phyloP scores from a whole-genome alignment of 2,329 filamentous ascomycete genomes.

The Boeremia exigua region DNA sequence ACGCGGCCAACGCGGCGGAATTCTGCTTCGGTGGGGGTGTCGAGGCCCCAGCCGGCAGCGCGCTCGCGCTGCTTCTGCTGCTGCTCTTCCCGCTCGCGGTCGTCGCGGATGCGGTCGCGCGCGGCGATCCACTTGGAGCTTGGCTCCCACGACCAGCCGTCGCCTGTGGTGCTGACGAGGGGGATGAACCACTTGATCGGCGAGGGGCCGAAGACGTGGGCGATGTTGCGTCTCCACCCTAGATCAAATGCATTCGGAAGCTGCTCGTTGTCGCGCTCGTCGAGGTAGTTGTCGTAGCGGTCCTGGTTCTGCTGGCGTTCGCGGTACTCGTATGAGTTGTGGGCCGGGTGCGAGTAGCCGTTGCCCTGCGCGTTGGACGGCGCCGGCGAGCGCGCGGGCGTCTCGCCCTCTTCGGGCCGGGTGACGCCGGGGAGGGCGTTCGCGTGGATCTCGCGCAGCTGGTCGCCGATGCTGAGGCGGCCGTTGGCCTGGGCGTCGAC shows the following conservation, averaged over 20 bases:
- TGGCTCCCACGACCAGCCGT: slow-evolving; percentile 94
- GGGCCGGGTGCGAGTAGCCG: slow-evolving; percentile 53
- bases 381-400: slow-evolving; percentile 48
- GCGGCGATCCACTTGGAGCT: slow-evolving; percentile 79
- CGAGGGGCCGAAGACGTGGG: slow-evolving; percentile 79
- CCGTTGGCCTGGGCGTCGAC: slow-evolving; percentile 51
- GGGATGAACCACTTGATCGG: slow-evolving; percentile 80
- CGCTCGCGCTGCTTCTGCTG: slow-evolving; percentile 69
- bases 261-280: slow-evolving; percentile 85
- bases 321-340: slow-evolving; percentile 54
- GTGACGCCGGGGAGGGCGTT: slow-evolving; percentile 82
- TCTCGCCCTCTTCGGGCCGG: slow-evolving; percentile 81
- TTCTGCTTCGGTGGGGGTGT: slow-evolving; percentile 47
- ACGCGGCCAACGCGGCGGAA: slow-evolving; percentile 39
- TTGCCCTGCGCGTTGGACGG: slow-evolving; percentile 40
- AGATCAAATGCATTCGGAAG: slow-evolving; percentile 94
- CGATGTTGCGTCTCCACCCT: slow-evolving; percentile 79
- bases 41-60: slow-evolving; percentile 70
- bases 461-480: slow-evolving; percentile 62
- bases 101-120: slow-evolving; percentile 63
- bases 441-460: slow-evolving; percentile 80
- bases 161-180: slow-evolving; percentile 82
- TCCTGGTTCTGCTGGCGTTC: slow-evolving; percentile 70
- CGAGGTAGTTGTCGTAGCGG: slow-evolving; percentile 80
- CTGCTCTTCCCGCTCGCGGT: slow-evolving; percentile 46